Evolutionary conservation across 257 asterid species (phyloP).

Genomic region (Phtheirospermum japonicum): DNA sequence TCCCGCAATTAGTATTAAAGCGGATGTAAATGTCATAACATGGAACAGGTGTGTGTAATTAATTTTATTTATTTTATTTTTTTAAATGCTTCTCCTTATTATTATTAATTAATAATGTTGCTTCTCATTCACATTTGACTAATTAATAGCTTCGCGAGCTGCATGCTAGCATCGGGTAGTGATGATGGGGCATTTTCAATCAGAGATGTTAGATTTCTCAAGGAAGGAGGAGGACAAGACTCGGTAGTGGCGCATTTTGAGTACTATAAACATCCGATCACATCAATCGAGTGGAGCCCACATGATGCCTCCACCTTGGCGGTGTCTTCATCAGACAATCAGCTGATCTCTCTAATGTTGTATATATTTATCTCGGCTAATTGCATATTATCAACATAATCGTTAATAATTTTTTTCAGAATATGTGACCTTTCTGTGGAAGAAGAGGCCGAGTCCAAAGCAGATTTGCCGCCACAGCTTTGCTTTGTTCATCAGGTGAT

Average conservation of each 20-base stretch:
- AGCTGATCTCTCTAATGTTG: too few relatives aligned
- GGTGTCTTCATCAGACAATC: conserved; percentile 82
- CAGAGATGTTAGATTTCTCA: conserved; percentile 78
- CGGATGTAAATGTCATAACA: conserved; percentile 94
- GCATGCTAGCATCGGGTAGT: conserved; percentile 93
- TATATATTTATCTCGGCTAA: too few relatives aligned
- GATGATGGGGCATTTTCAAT: conserved; percentile 93
- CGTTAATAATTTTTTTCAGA: too few relatives aligned
- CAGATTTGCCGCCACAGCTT: conserved; percentile 89
- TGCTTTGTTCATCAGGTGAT: conserved; percentile 93
- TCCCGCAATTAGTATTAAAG: conserved; percentile 66
- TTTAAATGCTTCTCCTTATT: too few relatives aligned
- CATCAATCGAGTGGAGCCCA: conserved; percentile 97
- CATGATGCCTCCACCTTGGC: conserved; percentile 94
- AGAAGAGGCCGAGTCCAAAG: conserved; percentile 84
- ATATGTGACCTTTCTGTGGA: conserved; percentile 89
- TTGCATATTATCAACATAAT: too few relatives aligned
- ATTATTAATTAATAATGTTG: too few relatives aligned
- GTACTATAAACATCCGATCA: conserved; percentile 88
- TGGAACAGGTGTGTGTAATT: conserved; percentile 74
- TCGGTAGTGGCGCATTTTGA: conserved; percentile 74
- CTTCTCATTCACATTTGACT: too few relatives aligned
- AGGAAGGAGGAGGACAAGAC: conserved; percentile 93
- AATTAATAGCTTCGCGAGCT: conserved; percentile 66
- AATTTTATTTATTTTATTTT: neutral